Percentiles rank a stretch among this genome's conserved stretches.
Evolutionary conservation across 306 rosid species (phyloP).

Genomic region (Gastrolobium villosum): DNA sequence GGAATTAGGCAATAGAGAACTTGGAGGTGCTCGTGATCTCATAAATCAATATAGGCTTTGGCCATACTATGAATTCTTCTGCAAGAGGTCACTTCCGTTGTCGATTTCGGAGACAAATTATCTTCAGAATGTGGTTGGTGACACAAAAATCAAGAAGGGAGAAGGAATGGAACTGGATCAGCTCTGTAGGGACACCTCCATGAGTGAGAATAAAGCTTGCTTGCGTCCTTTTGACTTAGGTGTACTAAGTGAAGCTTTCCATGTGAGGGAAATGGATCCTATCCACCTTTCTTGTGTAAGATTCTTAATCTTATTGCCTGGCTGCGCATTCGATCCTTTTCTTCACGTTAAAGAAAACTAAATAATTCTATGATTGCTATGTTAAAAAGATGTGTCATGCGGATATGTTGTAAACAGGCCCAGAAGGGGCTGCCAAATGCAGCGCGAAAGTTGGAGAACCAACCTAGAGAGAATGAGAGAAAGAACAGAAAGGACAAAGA

Average conservation of each 20-base stretch:
- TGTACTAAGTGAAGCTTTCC: conserved; percentile 57
- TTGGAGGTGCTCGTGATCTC: conserved; percentile 86
- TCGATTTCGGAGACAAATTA: conserved; percentile 85
- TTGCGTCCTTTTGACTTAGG: conserved; percentile 65
- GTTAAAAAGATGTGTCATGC: background rate
- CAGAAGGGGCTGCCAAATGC: conserved; percentile 41
- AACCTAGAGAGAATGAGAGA: conserved; percentile 28
- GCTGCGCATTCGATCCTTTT: conserved; percentile 2
- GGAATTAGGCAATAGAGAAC: conserved; percentile 79
- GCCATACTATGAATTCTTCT: conserved; percentile 83
- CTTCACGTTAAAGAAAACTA: conserved; percentile 20
- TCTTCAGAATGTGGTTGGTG: conserved; percentile 89
- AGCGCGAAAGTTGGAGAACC: conserved; percentile 34
- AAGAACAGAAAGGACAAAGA: conserved; percentile 41
- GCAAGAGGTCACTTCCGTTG: conserved; percentile 85
- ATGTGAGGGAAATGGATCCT: conserved; percentile 40
- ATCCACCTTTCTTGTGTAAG: conserved; percentile 45
- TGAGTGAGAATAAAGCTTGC: conserved; percentile 63
- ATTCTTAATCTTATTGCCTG: conserved; percentile 16
- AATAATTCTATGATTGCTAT: conserved; percentile 26
- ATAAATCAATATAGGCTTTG: conserved; percentile 80
- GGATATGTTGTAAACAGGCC: conserved; percentile 14
- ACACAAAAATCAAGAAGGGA: conserved; percentile 88
- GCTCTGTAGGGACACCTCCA: conserved; percentile 66
- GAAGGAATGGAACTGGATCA: conserved; percentile 96